phyloP scores from a whole-genome alignment of 805 yeast species.

The Naumovozyma castellii region DNA sequence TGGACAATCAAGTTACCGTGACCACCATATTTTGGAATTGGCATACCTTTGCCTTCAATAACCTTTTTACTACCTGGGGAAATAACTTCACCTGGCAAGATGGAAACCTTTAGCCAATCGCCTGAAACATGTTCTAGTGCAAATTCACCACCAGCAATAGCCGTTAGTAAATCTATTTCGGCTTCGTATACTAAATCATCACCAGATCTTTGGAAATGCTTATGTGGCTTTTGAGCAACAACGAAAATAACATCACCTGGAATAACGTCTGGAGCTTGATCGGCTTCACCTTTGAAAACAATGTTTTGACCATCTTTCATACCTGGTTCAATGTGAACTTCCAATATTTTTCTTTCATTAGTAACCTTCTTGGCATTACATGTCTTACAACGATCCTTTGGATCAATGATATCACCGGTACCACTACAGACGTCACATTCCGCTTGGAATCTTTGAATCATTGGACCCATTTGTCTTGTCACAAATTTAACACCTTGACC shows the following conservation, averaged over 20 bases:
- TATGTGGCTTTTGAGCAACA: conserved; percentile 83
- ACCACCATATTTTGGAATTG: conserved; percentile 79
- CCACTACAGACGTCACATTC: conserved; percentile 90
- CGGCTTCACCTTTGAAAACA: conserved; percentile 92
- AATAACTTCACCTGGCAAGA: conserved; percentile 88
- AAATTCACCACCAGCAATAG: conserved; percentile 92
- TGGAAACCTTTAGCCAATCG: conserved; percentile 73
- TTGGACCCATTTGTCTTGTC: conserved; percentile 98
- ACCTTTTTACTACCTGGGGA: conserved; percentile 76
- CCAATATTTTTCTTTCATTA: conserved; percentile 83
- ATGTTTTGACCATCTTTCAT: conserved; percentile 91
- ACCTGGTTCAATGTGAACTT: conserved; percentile 94
- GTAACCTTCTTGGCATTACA: conserved; percentile 86
- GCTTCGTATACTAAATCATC: conserved; percentile 79
- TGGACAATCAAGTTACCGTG: conserved; percentile 79
- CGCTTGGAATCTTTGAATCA: conserved; percentile 96
- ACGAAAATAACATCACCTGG: conserved; percentile 96
- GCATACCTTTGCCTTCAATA: conserved; percentile 95
- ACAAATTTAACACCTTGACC: conserved; percentile 89
- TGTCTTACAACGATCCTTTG: conserved; percentile 76
- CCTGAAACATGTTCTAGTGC: conserved; percentile 85
- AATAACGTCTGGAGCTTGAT: conserved; percentile 86
- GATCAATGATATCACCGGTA: conserved; percentile 77
- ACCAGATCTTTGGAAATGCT: conserved; percentile 74
- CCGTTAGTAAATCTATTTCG: conserved; percentile 84